These are phyloP conservation scores for Graphium sp. DNA, from an alignment of 2,329 filamentous ascomycete species.

Conservation along the genomic window DNA sequence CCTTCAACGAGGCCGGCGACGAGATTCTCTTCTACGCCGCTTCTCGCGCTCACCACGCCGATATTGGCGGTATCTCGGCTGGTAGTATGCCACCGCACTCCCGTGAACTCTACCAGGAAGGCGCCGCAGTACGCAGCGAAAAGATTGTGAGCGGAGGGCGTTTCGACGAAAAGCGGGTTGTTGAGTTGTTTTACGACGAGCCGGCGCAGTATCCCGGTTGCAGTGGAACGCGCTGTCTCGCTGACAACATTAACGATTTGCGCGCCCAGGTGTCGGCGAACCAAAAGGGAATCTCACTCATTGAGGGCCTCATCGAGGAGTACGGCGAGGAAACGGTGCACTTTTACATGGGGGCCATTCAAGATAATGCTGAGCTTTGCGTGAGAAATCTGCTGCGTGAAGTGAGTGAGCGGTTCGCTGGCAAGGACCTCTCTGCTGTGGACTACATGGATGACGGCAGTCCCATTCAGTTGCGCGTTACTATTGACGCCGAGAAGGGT, in stretches of 20 bases:
- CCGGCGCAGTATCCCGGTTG: conserved; percentile 61
- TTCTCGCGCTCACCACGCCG: conserved; percentile 67
- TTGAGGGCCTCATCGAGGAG: conserved; percentile 57
- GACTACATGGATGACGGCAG: conserved; percentile 79
- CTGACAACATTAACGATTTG: conserved; percentile 68
- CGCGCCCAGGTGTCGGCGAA: conserved; percentile 76
- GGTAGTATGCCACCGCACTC: conserved; percentile 70
- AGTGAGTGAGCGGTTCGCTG: conserved; percentile 53
- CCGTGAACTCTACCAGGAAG: conserved; percentile 44
- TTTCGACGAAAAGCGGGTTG: conserved; percentile 64
- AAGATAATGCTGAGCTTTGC: conserved; percentile 60
- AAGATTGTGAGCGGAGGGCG: conserved; percentile 60
- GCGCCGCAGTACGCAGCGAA: conserved; percentile 45
- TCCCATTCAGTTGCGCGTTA: conserved; percentile 58
- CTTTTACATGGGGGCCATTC: conserved; percentile 72
- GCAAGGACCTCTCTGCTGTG: conserved; percentile 50
- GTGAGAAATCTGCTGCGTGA: conserved; percentile 58
- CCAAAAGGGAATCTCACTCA: conserved; percentile 72
- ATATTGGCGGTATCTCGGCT: conserved; percentile 67
- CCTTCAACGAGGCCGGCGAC: conserved; percentile 46
- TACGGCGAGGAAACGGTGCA: conserved; percentile 65
- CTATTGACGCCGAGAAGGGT: conserved; percentile 57
- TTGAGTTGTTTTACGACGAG: conserved; percentile 54
- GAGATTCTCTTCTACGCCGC: conserved; percentile 72
- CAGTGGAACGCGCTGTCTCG: conserved; percentile 60